phyloP scores from a whole-genome alignment of 805 yeast species.

The Candida sanyiensis region DNA sequence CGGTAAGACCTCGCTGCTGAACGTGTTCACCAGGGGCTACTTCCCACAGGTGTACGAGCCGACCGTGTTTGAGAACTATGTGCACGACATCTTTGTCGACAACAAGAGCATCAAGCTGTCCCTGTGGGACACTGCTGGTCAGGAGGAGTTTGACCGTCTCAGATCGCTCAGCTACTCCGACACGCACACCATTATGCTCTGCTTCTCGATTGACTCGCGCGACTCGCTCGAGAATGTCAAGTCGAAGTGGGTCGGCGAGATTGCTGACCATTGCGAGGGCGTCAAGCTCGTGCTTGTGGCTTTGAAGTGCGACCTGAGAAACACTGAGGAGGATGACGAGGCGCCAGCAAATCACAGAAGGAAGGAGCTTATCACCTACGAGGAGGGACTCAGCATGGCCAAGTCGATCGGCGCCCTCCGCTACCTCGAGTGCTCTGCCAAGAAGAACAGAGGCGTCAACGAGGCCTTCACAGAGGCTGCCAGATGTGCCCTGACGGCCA shows the following conservation, averaged over 20 bases:
- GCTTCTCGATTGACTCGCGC: conserved; percentile 89
- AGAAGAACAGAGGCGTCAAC: conserved; percentile 94
- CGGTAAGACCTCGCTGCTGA: conserved; percentile 91
- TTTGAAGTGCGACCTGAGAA: conserved; percentile 86
- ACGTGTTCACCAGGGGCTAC: conserved; percentile 94
- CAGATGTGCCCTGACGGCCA: conserved; percentile 88
- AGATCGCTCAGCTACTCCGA: conserved; percentile 90
- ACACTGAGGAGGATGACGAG: conserved; percentile 40
- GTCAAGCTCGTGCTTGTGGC: conserved; percentile 93
- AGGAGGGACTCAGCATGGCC: conserved; percentile 91
- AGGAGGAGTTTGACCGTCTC: conserved; percentile 93
- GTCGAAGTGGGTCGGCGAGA: conserved; percentile 95
- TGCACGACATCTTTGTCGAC: conserved; percentile 94
- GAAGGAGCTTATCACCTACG: conserved; percentile 65
- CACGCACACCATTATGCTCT: conserved; percentile 94
- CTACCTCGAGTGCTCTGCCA: conserved; percentile 95
- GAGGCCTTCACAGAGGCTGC: conserved; percentile 99
- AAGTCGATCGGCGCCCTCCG: conserved; percentile 90
- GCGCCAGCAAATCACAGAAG: conserved; percentile 27
- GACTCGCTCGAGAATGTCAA: conserved; percentile 95
- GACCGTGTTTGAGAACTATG: conserved; percentile 94
- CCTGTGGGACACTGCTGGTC: conserved; percentile 98
- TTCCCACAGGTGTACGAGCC: conserved; percentile 98
- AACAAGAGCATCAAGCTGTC: conserved; percentile 89
- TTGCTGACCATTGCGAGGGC: conserved; percentile 94